These are phyloP conservation scores for Stipa capillata DNA, from an alignment of 176 grass and related monocot species.

Conservation along the genomic window DNA sequence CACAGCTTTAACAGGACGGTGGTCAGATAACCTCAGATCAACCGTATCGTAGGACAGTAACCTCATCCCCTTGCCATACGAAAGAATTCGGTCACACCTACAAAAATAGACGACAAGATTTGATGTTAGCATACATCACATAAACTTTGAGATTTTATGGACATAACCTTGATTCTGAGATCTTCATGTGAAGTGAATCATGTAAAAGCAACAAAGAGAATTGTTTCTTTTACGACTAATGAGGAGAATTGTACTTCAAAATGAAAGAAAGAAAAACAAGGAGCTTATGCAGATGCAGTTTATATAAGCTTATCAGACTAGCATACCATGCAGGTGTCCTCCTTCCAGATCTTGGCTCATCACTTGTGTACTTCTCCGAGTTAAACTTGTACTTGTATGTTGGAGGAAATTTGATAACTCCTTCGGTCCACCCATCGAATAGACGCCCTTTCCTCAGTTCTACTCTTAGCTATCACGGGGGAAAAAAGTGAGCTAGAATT, in stretches of 20 bases:
- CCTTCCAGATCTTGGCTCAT: slow-evolving; percentile 73
- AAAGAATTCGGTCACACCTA: slow-evolving; percentile 94
- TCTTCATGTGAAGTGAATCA: not conserved
- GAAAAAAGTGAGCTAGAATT: slow-evolving; percentile 1
- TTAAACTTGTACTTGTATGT: slow-evolving; percentile 89
- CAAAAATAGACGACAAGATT: not conserved
- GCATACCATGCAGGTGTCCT: slow-evolving; percentile 90
- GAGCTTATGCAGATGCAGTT: not conserved
- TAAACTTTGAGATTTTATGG: not conserved
- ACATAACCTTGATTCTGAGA: not conserved
- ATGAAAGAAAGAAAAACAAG: not conserved
- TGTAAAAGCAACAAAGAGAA: not conserved
- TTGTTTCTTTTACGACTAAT: not conserved
- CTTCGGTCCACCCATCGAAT: slow-evolving; percentile 91
- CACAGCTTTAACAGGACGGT: slow-evolving; percentile 75
- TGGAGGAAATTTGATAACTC: slow-evolving; percentile 65
- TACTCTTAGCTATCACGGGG: slow-evolving; percentile 41
- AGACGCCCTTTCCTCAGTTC: slow-evolving; percentile 55
- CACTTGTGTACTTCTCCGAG: slow-evolving; percentile 72
- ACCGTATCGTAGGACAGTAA: slow-evolving; percentile 48
- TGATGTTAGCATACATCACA: not conserved
- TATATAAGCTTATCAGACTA: not conserved
- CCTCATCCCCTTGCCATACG: slow-evolving; percentile 64
- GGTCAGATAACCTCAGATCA: slow-evolving; percentile 72
- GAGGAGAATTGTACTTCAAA: not conserved